These are phyloP conservation scores for Aspergillus fructus DNA, from an alignment of 2,329 filamentous ascomycete species.

Conservation along the genomic window DNA sequence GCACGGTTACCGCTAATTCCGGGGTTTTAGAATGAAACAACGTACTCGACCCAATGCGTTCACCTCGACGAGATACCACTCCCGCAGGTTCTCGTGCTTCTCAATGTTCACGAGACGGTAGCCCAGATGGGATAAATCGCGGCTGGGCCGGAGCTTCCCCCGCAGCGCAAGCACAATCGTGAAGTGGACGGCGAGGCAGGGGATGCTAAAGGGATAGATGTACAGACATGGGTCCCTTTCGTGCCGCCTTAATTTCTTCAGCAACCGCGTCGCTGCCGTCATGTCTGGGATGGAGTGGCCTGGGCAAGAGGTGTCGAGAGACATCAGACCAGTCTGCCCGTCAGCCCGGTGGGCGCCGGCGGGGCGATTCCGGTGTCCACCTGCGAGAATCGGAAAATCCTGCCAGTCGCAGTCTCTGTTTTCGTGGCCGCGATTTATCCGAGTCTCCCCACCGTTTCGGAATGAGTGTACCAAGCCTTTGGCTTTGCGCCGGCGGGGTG, in stretches of 20 bases:
- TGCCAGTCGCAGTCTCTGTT: not conserved
- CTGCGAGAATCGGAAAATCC: not conserved
- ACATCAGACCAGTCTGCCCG: not conserved
- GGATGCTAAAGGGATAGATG: constrained; percentile 10
- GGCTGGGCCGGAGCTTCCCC: constrained; percentile 4
- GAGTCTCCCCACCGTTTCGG: not conserved
- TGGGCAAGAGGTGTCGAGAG: not conserved
- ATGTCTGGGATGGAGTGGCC: not conserved
- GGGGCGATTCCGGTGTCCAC: not conserved
- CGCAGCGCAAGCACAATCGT: constrained; percentile 12
- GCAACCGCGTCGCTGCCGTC: not conserved
- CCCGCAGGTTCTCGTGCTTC: constrained; percentile 10
- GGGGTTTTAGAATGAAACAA: not conserved
- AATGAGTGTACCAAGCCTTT: constrained; percentile 1
- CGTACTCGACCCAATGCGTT: constrained; percentile 11
- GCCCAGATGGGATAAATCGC: constrained; percentile 7
- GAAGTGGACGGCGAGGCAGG: constrained; percentile 11
- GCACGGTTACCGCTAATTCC: not conserved
- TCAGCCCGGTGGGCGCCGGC: not conserved
- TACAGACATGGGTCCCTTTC: constrained; percentile 10
- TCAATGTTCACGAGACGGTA: constrained; percentile 10
- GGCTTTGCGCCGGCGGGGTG: not conserved
- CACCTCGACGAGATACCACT: constrained; percentile 9
- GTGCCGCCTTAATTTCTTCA: constrained; percentile 1
- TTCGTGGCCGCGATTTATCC: not conserved